Evolutionary conservation across 768 basidiomycete genomes (phyloP), one percentile per base, ranked within the genome.

Genomic region (Ramaria rubella): DNA sequence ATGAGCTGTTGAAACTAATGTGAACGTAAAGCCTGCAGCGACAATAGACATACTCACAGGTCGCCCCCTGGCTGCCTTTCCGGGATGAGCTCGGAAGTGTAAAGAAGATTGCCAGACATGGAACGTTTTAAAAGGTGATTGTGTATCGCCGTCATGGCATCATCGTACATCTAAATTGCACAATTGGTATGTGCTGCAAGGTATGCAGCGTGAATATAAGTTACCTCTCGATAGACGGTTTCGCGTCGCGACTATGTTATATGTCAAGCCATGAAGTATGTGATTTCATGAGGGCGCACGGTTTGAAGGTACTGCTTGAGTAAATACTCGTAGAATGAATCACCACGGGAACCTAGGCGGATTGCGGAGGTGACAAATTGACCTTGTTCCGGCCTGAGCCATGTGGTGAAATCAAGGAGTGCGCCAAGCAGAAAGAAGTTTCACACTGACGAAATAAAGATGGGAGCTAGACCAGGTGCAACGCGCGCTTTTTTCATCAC

Each of bases 321-420:
- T 15, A 93, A 70, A 65, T 94, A 93, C 68, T 95, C 94, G 66
- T 96, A 98, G 71, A 85, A 97, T 2, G 90, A 93, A 68, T 98
- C 94, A 29, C 87, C 94, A 42, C 93, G 79, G 31, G 93, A 93
- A 26, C 94, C 94, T 21, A 98, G 79, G 12, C 94, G 83, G 60
- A 98, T 88, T 17, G 87, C 80, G 12, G 87, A 83, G 24, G 81
- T 71, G 19, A 83, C 69, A 60, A 82, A 86, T 52, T 69, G 72
- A 19, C 85, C 83, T 43, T 66, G 72, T 29, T 71, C 54, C 0
- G 80, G 75, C 26, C 85, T 85, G 59, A 31, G 17, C 5, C 49
- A 12, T 5, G 26, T 24, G 30, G n/a, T 14, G 12, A 33, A 46
- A 30, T 17, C 14, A 2, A 30, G 49, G 59, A 49, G 19, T 60